Evolutionary conservation across 257 asterid genomes (phyloP).

Genomic region (Eustoma russellianum): DNA sequence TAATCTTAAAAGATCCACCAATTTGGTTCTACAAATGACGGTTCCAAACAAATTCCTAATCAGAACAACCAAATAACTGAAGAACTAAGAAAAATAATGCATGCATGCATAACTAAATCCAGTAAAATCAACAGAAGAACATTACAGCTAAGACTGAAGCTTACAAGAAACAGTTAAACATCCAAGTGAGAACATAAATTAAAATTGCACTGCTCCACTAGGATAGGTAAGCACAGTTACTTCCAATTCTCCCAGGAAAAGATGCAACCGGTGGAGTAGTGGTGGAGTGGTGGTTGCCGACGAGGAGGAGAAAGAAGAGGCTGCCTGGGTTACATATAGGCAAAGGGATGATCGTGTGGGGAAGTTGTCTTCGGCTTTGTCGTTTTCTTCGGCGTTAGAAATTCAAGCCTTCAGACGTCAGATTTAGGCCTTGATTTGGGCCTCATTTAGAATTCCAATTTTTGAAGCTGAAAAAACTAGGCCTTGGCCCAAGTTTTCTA

Average conservation of each 20-base stretch:
- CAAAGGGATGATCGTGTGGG: slow-evolving; percentile 10
- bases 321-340: neutral
- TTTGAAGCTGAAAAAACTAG: neutral
- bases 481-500: slow-evolving; percentile 2
- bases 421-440: slow-evolving; percentile 14
- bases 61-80: neutral
- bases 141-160: neutral
- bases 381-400: slow-evolving; percentile 6
- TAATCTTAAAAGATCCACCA: neutral
- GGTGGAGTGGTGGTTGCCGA: neutral
- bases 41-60: neutral
- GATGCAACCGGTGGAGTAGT: too few relatives aligned
- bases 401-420: slow-evolving; percentile 3
- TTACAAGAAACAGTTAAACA: neutral
- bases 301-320: slow-evolving; percentile 2
- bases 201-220: neutral
- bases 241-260: slow-evolving; percentile 1
- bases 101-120: neutral
- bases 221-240: neutral
- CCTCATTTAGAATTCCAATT: neutral
- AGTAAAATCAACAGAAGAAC: too few relatives aligned
- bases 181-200: neutral
- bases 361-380: neutral
- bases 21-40: slow-evolving; percentile 1
- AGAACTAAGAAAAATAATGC: neutral